Evolutionary conservation across 2,329 filamentous ascomycete species (phyloP).

Genomic region (Myriosclerotinia scirpicola): DNA sequence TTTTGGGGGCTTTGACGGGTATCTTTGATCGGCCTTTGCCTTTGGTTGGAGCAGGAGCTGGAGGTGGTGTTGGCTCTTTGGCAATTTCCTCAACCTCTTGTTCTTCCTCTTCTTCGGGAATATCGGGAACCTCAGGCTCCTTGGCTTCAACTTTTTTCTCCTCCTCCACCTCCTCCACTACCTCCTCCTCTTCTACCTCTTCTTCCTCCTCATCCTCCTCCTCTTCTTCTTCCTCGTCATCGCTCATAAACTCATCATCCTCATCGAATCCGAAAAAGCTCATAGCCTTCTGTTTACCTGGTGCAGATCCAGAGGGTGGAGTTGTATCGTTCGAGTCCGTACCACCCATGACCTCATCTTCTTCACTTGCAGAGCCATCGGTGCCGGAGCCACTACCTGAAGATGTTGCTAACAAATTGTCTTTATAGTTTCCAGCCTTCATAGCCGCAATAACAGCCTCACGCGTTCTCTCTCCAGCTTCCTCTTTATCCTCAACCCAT

Average conservation of each 20-base stretch:
- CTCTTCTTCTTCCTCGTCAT: slow-evolving; percentile 55
- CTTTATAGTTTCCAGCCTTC: slow-evolving; percentile 61
- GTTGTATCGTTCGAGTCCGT: slow-evolving; percentile 47
- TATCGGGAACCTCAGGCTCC: slow-evolving; percentile 23
- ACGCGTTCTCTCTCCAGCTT: slow-evolving; percentile 78
- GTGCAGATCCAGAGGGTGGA: slow-evolving; percentile 47
- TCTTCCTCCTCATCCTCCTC: slow-evolving; percentile 27
- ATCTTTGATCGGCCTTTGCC: slow-evolving; percentile 29
- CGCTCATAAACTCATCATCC: slow-evolving; percentile 72
- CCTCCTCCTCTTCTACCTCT: slow-evolving; percentile 25
- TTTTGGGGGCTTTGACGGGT: slow-evolving; percentile 39
- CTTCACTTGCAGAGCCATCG: slow-evolving; percentile 31
- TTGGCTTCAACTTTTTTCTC: slow-evolving; percentile 22
- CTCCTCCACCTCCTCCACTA: too few relatives aligned
- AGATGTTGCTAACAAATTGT: slow-evolving; percentile 53
- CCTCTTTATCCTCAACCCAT: slow-evolving; percentile 95
- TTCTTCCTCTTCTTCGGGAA: slow-evolving; percentile 47
- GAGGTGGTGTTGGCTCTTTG: slow-evolving; percentile 33
- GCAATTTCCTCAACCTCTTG: slow-evolving; percentile 29
- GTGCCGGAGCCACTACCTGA: slow-evolving; percentile 42
- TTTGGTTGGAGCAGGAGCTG: slow-evolving; percentile 36
- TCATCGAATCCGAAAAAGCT: slow-evolving; percentile 77
- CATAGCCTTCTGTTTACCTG: slow-evolving; percentile 40
- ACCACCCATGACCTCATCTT: slow-evolving; percentile 38
- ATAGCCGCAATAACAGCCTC: slow-evolving; percentile 72